phyloP scores from a whole-genome alignment of 768 basidiomycete genomes.

The Pleurotus pulmonarius region DNA sequence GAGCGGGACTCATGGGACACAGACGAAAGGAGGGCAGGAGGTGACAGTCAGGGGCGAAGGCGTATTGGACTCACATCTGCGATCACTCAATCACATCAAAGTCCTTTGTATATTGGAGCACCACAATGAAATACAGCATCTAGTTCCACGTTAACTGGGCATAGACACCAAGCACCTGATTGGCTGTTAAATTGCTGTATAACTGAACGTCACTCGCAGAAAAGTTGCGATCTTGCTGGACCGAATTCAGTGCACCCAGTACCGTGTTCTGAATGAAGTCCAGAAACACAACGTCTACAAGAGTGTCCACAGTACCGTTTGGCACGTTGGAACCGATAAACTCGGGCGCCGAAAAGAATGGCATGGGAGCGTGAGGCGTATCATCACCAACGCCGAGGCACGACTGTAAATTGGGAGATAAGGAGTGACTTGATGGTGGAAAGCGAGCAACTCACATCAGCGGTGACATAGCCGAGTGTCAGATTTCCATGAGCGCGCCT shows the following conservation, averaged over 20 bases:
- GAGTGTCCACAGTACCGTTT: slow-evolving; percentile 39
- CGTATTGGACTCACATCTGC: no score
- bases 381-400: slow-evolving; percentile 81
- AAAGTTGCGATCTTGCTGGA: slow-evolving; percentile 49
- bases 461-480: slow-evolving; percentile 75
- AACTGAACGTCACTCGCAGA: slow-evolving; percentile 42
- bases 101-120: no score
- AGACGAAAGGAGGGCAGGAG: no score
- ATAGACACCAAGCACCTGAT: slow-evolving; percentile 52
- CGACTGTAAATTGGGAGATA: slow-evolving; percentile 28
- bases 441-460: slow-evolving; percentile 43
- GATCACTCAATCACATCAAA: no score
- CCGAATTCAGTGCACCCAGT: slow-evolving; percentile 48
- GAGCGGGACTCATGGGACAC: no score
- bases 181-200: slow-evolving; percentile 52
- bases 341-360: slow-evolving; percentile 49
- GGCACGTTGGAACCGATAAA: slow-evolving; percentile 60
- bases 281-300: slow-evolving; percentile 74
- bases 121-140: background rate
- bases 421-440: background rate
- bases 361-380: slow-evolving; percentile 55
- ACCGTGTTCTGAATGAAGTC: slow-evolving; percentile 60
- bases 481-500: slow-evolving; percentile 42
- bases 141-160: slow-evolving; percentile 47
- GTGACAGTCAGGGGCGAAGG: no score